Base-by-base conservation (phyloP, 345 rosid species). In the Salix arbutifolia region DNA sequence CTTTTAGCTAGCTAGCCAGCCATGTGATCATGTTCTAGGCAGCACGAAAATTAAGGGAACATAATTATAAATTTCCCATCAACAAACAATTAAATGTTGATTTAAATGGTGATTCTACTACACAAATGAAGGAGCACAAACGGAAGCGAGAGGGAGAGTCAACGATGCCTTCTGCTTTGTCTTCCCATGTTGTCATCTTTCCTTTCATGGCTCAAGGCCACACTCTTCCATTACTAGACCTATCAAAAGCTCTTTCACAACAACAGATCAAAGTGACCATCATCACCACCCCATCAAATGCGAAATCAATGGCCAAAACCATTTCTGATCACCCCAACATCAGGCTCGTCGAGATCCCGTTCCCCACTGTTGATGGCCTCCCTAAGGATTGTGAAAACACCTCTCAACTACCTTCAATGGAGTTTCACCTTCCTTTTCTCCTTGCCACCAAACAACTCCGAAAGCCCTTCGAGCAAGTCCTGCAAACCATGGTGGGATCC, bases 171-270 rank as follows among this genome's bases (percentile, higher is more conserved):
- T 65, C 74, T 26, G 6, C 68, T 2, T 52, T 18, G 21, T 7
- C 26, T 62, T 56, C 64, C 33, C 84, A 65, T 69, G 78, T 84
- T 2, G 79, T 86, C 3, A 66, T 82, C 8, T 81, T 90, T 28
- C 94, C 94, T 12, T 88, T 86, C 74, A 88, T 88, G 87, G 89
- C 91, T 76, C 89, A 76, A 62, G 89, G 94, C 69, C 91, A 90
- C 69, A 80, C 86, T 76, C 87, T 88, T 26, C 91, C 93, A 16
- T 78, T 88, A 80, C 73, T 86, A 0, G 90, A 89, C 81, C 76
- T 87, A 0, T 85, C 90, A 14, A 83, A 81, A 75, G 81, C 87
- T 69, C 72, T 89, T 62, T 87, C 96, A 7, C 78, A 48, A 40
- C 86, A 74, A 0, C 85, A 89, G 4, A 79, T 86, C 61, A 78